Base-by-base conservation (phyloP, 2,329 filamentous ascomycete species). In the Penicillium psychrosexuale region DNA sequence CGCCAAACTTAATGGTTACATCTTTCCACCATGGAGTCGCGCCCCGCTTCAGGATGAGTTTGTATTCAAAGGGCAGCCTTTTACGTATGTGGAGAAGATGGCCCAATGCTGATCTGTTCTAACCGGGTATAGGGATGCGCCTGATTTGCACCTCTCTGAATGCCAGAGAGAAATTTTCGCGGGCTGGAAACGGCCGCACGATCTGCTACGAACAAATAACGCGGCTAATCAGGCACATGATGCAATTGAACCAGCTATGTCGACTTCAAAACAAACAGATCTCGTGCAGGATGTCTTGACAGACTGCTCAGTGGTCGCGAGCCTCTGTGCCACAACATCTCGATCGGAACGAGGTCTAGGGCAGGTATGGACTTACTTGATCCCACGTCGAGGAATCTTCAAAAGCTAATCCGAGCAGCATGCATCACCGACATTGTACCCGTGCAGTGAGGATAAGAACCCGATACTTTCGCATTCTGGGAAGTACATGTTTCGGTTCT, bases 251-350 rank as follows among this genome's bases (percentile, higher is more conserved):
- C 80, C 79, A 13, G 75, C 82, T 11, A 89, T 90, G 84, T 72
- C 76, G 44, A 77, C 81, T 15, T 73, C 75, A 7, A 75, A 79
- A 8, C 80, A 82, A 13, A 85, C 89, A 58, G 93, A 99, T 72
- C 82, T 99, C 8, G 91, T 97, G 3, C 94, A 99, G 73, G 94
- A 99, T 72, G 86, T 96, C 56, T 92, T 93, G 5, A 95, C 93
- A 0, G 94, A 99, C 71, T 99, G 94, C 69, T 97, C 94, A 1
- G 93, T 99, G 3, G 93, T 99, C 28, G 94, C 94, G 15, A 97
- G 94, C 70, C 80, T 99, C 6, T 97, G 92, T 69, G 91, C 92
- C 27, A 87, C 84, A 24, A 86, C 88, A 57, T 86, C 86, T 38
- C 82, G 90, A 60, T 80, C 86, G 8, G 82, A 86, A 58, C 85